Conservation (phyloP, 768 basidiomycete genomes). For the Stropharia rugosoannulata region DNA sequence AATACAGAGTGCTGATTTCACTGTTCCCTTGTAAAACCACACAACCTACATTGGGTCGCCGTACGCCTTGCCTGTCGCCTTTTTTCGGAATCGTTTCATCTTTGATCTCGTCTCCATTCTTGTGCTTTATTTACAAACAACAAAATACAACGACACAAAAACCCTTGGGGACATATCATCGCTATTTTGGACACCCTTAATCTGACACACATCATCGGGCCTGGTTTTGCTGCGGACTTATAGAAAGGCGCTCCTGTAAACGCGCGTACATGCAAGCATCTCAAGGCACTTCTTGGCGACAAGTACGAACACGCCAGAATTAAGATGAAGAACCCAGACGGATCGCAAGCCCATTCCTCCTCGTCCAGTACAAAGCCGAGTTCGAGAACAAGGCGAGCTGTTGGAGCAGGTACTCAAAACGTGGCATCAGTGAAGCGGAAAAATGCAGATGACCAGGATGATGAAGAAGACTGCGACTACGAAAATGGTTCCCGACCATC, state of each 20-base stretch:
- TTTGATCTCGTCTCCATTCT: no score
- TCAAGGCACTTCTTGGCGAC: conserved; percentile 42
- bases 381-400: conserved; percentile 18
- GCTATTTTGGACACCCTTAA: background rate
- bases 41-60: background rate
- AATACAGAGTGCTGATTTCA: conserved; percentile 2
- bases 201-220: background rate
- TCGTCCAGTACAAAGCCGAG: conserved; percentile 11
- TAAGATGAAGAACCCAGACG: conserved; percentile 39
- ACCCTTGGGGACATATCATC: background rate
- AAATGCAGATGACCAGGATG: conserved; percentile 27
- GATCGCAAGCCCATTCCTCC: conserved; percentile 21
- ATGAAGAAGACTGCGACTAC: conserved; percentile 13
- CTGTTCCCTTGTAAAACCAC: background rate
- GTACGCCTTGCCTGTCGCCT: background rate
- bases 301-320: conserved; percentile 46
- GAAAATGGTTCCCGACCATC: conserved; percentile 24
- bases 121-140: no score
- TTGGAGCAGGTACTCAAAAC: conserved; percentile 7
- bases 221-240: background rate
- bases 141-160: no score
- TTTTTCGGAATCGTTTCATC: no score
- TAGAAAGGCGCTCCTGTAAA: conserved; percentile 39
- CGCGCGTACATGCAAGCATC: conserved; percentile 49
- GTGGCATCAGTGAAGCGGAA: conserved; percentile 15